Conservation (phyloP, 2,329 filamentous ascomycete species). For the Aspergillus persii region DNA sequence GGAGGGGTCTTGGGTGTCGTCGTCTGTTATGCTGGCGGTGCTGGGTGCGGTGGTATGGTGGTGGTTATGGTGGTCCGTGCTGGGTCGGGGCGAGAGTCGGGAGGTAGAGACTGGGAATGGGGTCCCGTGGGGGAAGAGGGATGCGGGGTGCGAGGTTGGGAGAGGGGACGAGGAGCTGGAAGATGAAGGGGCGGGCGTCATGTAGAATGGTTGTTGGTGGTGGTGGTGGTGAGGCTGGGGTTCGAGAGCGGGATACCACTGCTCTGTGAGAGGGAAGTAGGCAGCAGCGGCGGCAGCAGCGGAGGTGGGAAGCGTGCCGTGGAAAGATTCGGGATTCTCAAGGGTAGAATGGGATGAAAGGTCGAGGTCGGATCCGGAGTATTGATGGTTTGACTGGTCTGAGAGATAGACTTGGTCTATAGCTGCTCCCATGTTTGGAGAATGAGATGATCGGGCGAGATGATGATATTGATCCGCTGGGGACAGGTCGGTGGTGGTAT, state of each 20-base stretch:
- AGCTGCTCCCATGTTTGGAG: neutral
- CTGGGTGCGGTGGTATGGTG: neutral
- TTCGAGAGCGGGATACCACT: constrained; percentile 1
- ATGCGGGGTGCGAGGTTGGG: neutral
- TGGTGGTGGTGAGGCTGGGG: neutral
- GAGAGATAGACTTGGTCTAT: neutral
- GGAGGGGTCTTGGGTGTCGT: neutral
- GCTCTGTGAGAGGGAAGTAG: neutral
- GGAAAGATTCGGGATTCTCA: neutral
- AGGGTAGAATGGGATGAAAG: neutral
- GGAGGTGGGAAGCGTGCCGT: constrained; percentile 1
- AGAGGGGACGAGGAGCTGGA: neutral
- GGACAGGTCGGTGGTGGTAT: neutral
- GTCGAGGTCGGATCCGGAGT: neutral
- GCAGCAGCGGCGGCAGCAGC: neutral
- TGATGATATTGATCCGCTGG: neutral
- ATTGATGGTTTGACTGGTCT: neutral
- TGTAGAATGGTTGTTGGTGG: neutral
- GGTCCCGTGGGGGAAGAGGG: neutral
- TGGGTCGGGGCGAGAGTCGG: neutral
- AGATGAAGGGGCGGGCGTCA: neutral
- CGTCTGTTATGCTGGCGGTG: neutral
- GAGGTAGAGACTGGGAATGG: neutral
- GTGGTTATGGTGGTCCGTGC: neutral
- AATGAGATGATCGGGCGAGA: neutral